Conservation (phyloP, 2,329 filamentous ascomycete species). For the Coniella vitis region DNA sequence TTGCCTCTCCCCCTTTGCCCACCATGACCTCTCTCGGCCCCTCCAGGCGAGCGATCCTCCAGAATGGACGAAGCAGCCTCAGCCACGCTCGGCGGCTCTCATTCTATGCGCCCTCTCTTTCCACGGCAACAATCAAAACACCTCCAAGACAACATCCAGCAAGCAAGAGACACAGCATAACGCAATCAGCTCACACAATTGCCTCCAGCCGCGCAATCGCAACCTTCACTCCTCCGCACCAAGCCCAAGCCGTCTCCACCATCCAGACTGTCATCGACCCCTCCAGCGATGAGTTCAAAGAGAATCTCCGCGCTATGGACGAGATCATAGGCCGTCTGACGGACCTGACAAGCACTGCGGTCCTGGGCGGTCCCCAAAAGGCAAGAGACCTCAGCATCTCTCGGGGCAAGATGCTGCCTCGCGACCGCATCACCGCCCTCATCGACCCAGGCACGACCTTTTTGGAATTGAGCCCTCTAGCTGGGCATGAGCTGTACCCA, state of each 20-base stretch:
- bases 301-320: constrained; percentile 74
- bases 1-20: too few species aligned
- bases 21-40: too few species aligned
- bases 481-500: constrained; percentile 77
- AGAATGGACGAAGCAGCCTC: too few species aligned
- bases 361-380: constrained; percentile 72
- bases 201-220: constrained; percentile 45
- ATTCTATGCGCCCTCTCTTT: too few species aligned
- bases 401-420: constrained; percentile 87
- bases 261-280: constrained; percentile 72
- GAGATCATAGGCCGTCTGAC: constrained; percentile 64
- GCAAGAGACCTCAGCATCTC: constrained; percentile 81
- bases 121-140: too few species aligned
- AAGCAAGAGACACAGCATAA: constrained; percentile 4
- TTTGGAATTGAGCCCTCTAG: constrained; percentile 87
- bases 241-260: constrained; percentile 76
- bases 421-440: constrained; percentile 80
- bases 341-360: constrained; percentile 62
- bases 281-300: constrained; percentile 68
- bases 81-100: too few species aligned
- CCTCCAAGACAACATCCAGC: not conserved
- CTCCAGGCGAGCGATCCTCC: too few species aligned
- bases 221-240: constrained; percentile 72
- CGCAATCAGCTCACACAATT: constrained; percentile 4
- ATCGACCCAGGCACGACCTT: constrained; percentile 88